Base-by-base conservation (phyloP, 192 early-diverging fungal species). In the Nowakowskiella sp. region DNA sequence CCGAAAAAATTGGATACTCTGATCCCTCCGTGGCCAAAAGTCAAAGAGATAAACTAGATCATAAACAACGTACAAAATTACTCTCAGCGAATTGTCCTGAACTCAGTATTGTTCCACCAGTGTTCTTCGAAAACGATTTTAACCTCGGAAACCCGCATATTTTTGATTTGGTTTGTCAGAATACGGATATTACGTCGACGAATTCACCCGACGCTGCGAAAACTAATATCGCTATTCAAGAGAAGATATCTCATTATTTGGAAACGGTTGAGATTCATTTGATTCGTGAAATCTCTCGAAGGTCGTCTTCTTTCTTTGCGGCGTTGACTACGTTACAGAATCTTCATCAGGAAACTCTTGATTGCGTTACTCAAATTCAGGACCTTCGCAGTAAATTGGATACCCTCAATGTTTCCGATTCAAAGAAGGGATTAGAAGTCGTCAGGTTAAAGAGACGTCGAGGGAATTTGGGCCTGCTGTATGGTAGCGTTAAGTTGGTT, bases 291-390 rank as follows among this genome's bases (percentile, higher is more conserved):
- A 99, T 99, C 34, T 91, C 91, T 28, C 78, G 83, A 21, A 71
- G 94, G 22, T 93, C 91, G n/a, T 80, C 85, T 6, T 92, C 94
- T 0, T 99, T 99, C 58, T 99, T 99, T 63, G 83, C 86, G 26
- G 94, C 96, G 0, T 68, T 99, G 6, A 84, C 86, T 4, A 97
- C 91, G 51, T 72, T 99, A 31, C 87, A 97, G 65, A 86, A 85
- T 8, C 68, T 99, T 32, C 90, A 99, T 64, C 77, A 82, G 0
- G 92, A 99, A 58, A 97, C 92, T 0, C 69, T 89, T 39, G 73
- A 83, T 9, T 97, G 94, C 58, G 85, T 99, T 6, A 68, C 72
- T 0, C 83, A 99, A 54, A 97, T 99, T 27, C 71, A 90, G 48
- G 74, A 65, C 0, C 71, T 97, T 44, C 76, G 90, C 8, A 64